These are phyloP conservation scores for Tuber calosporum DNA, from an alignment of 495 filamentous ascomycete species.

Conservation along the genomic window DNA sequence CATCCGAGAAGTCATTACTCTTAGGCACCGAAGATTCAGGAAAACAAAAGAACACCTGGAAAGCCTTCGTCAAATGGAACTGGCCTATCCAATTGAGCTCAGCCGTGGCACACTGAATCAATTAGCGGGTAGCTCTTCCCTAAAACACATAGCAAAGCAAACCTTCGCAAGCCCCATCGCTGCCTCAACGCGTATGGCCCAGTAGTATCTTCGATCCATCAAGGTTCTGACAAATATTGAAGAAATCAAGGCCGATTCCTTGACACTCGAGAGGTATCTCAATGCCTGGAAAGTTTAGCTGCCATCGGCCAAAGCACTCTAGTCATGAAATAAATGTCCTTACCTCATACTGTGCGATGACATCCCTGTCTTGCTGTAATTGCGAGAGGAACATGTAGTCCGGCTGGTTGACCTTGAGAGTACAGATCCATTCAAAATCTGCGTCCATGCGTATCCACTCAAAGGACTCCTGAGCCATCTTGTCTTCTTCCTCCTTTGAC, in stretches of 20 bases:
- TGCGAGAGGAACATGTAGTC: slow-evolving; percentile 97
- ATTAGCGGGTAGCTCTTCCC: neutral
- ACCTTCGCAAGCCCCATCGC: slow-evolving; percentile 59
- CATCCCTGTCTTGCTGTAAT: slow-evolving; percentile 92
- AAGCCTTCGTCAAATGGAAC: slow-evolving; percentile 74
- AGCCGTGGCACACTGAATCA: slow-evolving; percentile 55
- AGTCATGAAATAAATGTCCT: slow-evolving; percentile 26
- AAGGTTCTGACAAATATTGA: slow-evolving; percentile 80
- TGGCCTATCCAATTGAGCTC: slow-evolving; percentile 70
- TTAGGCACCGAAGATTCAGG: slow-evolving; percentile 62
- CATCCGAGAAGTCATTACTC: slow-evolving; percentile 83
- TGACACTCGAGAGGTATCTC: slow-evolving; percentile 36
- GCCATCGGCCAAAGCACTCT: slow-evolving; percentile 4
- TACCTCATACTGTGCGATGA: slow-evolving; percentile 86
- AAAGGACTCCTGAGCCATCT: slow-evolving; percentile 92
- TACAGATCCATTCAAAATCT: slow-evolving; percentile 96
- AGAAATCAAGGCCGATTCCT: slow-evolving; percentile 56
- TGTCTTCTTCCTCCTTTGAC: slow-evolving; percentile 72
- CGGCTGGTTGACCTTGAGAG: slow-evolving; percentile 68
- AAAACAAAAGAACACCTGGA: slow-evolving; percentile 82
- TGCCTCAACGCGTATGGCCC: slow-evolving; percentile 80
- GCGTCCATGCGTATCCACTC: slow-evolving; percentile 98
- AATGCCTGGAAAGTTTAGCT: slow-evolving; percentile 27
- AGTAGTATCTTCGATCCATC: slow-evolving; percentile 87
- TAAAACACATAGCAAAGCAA: neutral